phyloP scores from a whole-genome alignment of 1,284 basidiomycete species.

The Cystobasidium slooffiae region DNA sequence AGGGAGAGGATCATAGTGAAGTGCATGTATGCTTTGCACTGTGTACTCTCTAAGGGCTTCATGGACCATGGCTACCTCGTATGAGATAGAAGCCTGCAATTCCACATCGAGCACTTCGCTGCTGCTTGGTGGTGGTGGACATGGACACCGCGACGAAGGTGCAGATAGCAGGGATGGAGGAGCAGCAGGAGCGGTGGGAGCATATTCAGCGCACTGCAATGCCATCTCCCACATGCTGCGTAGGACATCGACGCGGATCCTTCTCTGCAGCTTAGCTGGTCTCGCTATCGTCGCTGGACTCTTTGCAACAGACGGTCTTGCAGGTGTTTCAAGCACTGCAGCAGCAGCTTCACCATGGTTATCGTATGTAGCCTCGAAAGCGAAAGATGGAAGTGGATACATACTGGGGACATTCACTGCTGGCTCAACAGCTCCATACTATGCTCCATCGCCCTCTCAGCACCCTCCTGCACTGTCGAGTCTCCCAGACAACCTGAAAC shows the following conservation, averaged over 20 bases:
- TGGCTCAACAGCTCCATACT: conserved; percentile 16
- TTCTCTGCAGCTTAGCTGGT: conserved; percentile 17
- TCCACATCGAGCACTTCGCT: conserved; percentile 18
- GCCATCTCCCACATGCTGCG: conserved; percentile 27
- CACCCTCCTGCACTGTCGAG: conserved; percentile 22
- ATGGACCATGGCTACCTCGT: conserved; percentile 14
- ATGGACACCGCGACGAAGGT: background rate
- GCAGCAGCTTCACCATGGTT: background rate
- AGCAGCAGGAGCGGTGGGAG: background rate
- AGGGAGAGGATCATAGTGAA: background rate
- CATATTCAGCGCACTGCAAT: conserved; percentile 17
- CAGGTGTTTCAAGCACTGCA: conserved; percentile 17
- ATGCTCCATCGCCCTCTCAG: conserved; percentile 9
- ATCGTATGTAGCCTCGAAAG: conserved; percentile 21
- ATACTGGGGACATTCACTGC: conserved; percentile 2
- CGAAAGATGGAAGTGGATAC: conserved; percentile 22
- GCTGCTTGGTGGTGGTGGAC: background rate
- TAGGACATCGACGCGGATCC: conserved; percentile 25
- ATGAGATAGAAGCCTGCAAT: conserved; percentile 21
- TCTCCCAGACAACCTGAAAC: conserved; percentile 24
- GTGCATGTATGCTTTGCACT: background rate
- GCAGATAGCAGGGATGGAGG: background rate
- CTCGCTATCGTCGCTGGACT: conserved; percentile 23
- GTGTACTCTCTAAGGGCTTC: background rate
- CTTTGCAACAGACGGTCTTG: conserved; percentile 19